Evolutionary conservation across 2,329 filamentous ascomycete species (phyloP), one percentile per base, ranked within the genome.

Genomic region (Sporothrix humicola): DNA sequence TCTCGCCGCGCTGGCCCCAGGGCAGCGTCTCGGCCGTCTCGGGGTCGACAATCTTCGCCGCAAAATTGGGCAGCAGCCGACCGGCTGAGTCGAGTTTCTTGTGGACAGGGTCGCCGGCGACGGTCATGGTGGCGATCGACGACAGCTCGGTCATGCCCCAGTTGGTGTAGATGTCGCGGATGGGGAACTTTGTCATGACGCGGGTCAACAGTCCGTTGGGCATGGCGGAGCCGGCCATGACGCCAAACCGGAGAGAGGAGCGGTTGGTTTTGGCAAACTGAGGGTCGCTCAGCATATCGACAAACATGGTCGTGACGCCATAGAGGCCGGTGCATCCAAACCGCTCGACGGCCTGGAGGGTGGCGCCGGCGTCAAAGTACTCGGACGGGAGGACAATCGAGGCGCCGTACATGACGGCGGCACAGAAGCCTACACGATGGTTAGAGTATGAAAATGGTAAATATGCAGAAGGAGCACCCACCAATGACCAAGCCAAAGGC

Each of bases 111-210:
- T 54, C 50, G 10, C 50, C 50, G n/a, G 13, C 50, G n/a, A 54
- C 50, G 17, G 50, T 54, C 50, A 54, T 54, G 1, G 50, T 54
- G 50, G 50, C 50, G n/a, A 54, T 54, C n/a, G 50, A 54, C 5
- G 50, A 54, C 50, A 54, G 50, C 15, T 54, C 50, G 50, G 50
- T 54, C 50, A 54, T 54, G 2, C 50, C 50, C 50, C 50, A 54
- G 50, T 54, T 54, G n/a, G 50, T 54, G 50, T 54, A 54, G n/a
- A 54, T 54, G 50, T 54, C 50, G 50, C 50, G 50, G n/a, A 54
- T 54, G 17, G 50, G 50, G 10, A 54, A 54, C 17, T 54, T 54
- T n/a, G n/a, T 7, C 17, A 54, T 54, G 50, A 20, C 50, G 10
- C 50, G 50, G n/a, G 50, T 54, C 17, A 54, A 9, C 15, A 54